Base-by-base conservation (phyloP, 2,329 filamentous ascomycete species). In the Colletotrichum spinosum region DNA sequence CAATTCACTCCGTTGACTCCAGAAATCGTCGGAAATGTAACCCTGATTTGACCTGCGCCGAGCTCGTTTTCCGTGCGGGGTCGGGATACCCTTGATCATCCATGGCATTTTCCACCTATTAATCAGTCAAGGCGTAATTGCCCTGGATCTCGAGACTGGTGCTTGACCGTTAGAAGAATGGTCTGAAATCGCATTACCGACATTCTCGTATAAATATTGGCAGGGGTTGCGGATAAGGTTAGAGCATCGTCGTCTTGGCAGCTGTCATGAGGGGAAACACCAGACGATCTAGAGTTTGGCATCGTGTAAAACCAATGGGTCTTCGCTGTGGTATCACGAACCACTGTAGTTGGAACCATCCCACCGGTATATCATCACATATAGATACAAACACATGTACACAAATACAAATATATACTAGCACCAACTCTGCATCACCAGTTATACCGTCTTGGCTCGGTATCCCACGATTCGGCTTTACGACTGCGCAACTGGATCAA, bases 11-110 rank as follows among this genome's bases (percentile, higher is more conserved):
- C 25, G 25, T 4, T 5, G 25, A 25, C 25, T 25, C 17, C 17
- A 59, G 33, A 13, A 10, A 41, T 10, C 39, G 49, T 64, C 60
- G 60, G 55, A 64, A 64, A 60, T 60, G 60, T 44, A 34, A 64
- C 55, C 49, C 37, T 35, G 10, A 35, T 13, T 12, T 50, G 33
- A 25, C 17, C 49, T 25, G 35, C 42, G 38, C 49, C 49, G 37
- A 53, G 37, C 46, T 64, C 55, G 60, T 64, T 64, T 64, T 64
- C 60, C 60, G 60, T 64, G 60, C 55, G 60, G 60, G 60, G 60
- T 60, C 33, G 15, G 60, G 60, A 54, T 64, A 54, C 49, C 60
- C 60, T 60, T 37, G 55, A 50, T 15, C n/a, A 35, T 12, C 13
- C 12, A 37, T 7, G 17, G 41, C 37, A 64, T 60, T 49, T 64